Base-by-base conservation (phyloP, 352 stramenopile genomes). In the Phytophthora kernoviae region DNA sequence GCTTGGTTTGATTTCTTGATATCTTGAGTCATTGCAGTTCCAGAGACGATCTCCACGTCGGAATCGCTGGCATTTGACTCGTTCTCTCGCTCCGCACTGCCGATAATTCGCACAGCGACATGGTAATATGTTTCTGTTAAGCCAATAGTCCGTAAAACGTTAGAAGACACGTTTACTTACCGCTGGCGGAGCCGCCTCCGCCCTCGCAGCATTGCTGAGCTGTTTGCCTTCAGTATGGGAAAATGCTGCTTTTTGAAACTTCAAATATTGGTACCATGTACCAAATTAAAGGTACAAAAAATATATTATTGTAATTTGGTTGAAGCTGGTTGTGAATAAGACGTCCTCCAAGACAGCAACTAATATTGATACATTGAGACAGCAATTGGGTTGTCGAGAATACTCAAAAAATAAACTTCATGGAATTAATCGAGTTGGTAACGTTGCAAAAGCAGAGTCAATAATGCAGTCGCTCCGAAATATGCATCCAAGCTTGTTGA, bases 41-140 rank as follows among this genome's bases (percentile, higher is more conserved):
- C 41, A 6, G 42, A 18, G 33, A 62, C 43, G 2, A 71, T 42
- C 54, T 47, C 43, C 43, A 65, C 40, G 6, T 68, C 64, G 3
- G 56, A 75, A 22, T 76, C 68, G 52, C 69, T 84, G 44, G 55
- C 54, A 32, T 54, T 59, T 5, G 42, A 62, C 20, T 45, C 48
- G 1, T 40, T 33, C 20, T 54, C 39, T 43, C 33, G 41, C 55
- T 58, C 59, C 6, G 10, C 22, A 12, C 61, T 70, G 51, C 14
- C 26, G 7, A 32, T 3, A 11, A 53, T 12, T 8, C 45, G 44
- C 20, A 44, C n/a, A 58, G 0, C 11, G 45, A 8, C 33, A 58
- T 51, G 8, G 36, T 4, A 26, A 2, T 9, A 27, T 9, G 4
- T 53, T 12, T 0, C 0, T 26, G 10, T 45, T 40, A 59, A 20